A percentile compares a stretch with the other conserved stretches of the same genome.
phyloP scores from a whole-genome alignment of 768 basidiomycete species.

The Tylopilus sp. region DNA sequence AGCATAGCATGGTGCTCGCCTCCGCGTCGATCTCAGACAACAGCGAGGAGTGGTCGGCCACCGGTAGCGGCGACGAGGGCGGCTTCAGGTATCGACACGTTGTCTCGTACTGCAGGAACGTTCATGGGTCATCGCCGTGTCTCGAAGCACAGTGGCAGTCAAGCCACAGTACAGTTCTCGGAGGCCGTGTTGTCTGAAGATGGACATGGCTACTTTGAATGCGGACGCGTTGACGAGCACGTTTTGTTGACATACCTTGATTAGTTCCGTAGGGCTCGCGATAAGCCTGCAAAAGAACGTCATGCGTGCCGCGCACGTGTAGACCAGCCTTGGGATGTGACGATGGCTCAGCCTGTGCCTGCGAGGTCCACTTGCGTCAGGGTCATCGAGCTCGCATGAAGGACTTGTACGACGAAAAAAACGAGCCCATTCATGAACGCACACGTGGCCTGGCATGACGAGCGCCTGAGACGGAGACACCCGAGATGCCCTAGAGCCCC shows the following conservation, averaged over 20 bases:
- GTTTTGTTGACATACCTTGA: slow-evolving; percentile 84
- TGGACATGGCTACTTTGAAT: slow-evolving; percentile 49
- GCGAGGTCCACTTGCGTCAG: slow-evolving; percentile 66
- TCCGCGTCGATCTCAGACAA: slow-evolving; percentile 41
- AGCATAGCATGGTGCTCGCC: slow-evolving; percentile 42
- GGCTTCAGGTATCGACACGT: slow-evolving; percentile 47
- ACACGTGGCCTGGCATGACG: slow-evolving; percentile 49
- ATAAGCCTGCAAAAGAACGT: slow-evolving; percentile 47
- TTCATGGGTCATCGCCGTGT: slow-evolving; percentile 40
- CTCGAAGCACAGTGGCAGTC: slow-evolving; percentile 68
- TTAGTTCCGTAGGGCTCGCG: slow-evolving; percentile 80
- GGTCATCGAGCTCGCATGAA: slow-evolving; percentile 58
- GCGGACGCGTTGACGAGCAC: slow-evolving; percentile 45
- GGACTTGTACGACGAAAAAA: slow-evolving; percentile 80
- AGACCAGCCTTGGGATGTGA: slow-evolving; percentile 59
- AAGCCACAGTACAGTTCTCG: slow-evolving; percentile 76
- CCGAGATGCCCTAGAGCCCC: too few relatives aligned
- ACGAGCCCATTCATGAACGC: slow-evolving; percentile 84
- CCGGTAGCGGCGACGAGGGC: slow-evolving; percentile 2
- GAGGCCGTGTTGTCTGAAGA: slow-evolving; percentile 57
- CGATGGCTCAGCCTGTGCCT: slow-evolving; percentile 75
- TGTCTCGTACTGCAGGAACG: slow-evolving; percentile 53
- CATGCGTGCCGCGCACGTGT: neutral
- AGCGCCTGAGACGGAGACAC: neutral
- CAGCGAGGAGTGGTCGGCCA: slow-evolving; percentile 34